Conservation (phyloP, 2,329 filamentous ascomycete species). For the Epichloe gansuensis region DNA sequence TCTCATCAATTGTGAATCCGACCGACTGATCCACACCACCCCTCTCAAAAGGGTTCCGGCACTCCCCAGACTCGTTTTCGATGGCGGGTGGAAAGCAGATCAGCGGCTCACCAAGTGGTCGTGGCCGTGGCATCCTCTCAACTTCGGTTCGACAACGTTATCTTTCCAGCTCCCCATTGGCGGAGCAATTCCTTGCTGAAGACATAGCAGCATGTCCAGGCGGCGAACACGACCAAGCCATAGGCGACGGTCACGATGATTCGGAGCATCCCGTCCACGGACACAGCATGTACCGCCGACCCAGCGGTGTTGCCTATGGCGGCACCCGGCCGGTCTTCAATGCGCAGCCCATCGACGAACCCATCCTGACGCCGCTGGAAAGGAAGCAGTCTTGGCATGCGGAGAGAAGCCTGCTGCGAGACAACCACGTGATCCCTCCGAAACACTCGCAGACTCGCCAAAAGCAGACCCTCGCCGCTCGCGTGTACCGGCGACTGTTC, state of each 20-base stretch:
- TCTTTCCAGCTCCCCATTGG: constrained; percentile 50
- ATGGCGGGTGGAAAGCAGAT: constrained; percentile 5
- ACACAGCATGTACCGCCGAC: constrained; percentile 58
- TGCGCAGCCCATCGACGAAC: constrained; percentile 35
- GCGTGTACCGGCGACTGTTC: constrained; percentile 36
- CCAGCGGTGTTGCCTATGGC: constrained; percentile 63
- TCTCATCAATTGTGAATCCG: not conserved
- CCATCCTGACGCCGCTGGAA: constrained; percentile 41
- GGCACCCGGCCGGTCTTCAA: constrained; percentile 59
- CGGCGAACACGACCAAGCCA: constrained; percentile 32
- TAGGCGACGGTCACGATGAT: constrained; percentile 19
- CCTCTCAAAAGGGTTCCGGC: not conserved
- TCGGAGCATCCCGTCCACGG: constrained; percentile 24
- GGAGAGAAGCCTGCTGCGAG: constrained; percentile 48
- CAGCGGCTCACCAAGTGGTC: constrained; percentile 4
- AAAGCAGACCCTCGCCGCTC: constrained; percentile 22
- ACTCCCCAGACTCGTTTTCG: not conserved
- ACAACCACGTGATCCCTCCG: constrained; percentile 53
- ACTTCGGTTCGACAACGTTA: constrained; percentile 21
- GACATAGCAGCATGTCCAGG: constrained; percentile 55
- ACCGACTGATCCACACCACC: not conserved
- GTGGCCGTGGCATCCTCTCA: constrained; percentile 3
- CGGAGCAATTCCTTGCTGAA: constrained; percentile 51
- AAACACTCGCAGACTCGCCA: constrained; percentile 31
- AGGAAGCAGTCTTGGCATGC: constrained; percentile 43